phyloP scores from a whole-genome alignment of 2,329 filamentous ascomycete species.

The Xylariaceae sp. region DNA sequence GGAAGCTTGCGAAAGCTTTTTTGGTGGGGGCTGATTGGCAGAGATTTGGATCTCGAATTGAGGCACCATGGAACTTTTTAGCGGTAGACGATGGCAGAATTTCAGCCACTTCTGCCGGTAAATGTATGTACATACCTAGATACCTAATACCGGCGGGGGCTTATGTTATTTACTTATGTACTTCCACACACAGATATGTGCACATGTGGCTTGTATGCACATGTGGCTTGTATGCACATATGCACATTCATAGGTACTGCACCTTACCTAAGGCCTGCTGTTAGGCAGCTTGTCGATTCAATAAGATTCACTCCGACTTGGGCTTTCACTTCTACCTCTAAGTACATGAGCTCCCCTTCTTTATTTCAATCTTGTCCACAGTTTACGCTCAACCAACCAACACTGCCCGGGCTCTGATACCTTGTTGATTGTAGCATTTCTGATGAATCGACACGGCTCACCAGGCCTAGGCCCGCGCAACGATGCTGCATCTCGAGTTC shows the following conservation, averaged over 20 bases:
- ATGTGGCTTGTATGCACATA: not conserved
- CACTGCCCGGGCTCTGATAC: not conserved
- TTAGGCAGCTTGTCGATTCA: too few relatives aligned
- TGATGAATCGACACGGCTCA: slow-evolving; percentile 57
- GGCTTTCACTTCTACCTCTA: too few relatives aligned
- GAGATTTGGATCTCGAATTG: slow-evolving; percentile 22
- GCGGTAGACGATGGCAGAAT: slow-evolving; percentile 49
- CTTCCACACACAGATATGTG: too few relatives aligned
- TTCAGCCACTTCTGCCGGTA: not conserved
- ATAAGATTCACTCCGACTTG: too few relatives aligned
- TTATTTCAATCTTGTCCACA: not conserved
- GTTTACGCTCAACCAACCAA: not conserved
- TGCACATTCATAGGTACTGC: not conserved
- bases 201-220: not conserved
- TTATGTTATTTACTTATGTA: too few relatives aligned
- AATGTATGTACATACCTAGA: too few relatives aligned
- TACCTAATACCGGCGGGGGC: too few relatives aligned
- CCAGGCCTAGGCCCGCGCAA: slow-evolving; percentile 59
- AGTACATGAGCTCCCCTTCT: not conserved
- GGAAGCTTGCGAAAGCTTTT: slow-evolving; percentile 6
- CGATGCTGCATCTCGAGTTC: slow-evolving; percentile 56
- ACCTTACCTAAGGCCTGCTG: too few relatives aligned
- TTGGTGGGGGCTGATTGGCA: slow-evolving; percentile 22
- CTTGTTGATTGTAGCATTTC: not conserved
- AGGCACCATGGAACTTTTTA: slow-evolving; percentile 44